These are phyloP conservation scores for Pulveroboletus ravenelii DNA, from an alignment of 768 basidiomycete genomes.

Conservation along the genomic window DNA sequence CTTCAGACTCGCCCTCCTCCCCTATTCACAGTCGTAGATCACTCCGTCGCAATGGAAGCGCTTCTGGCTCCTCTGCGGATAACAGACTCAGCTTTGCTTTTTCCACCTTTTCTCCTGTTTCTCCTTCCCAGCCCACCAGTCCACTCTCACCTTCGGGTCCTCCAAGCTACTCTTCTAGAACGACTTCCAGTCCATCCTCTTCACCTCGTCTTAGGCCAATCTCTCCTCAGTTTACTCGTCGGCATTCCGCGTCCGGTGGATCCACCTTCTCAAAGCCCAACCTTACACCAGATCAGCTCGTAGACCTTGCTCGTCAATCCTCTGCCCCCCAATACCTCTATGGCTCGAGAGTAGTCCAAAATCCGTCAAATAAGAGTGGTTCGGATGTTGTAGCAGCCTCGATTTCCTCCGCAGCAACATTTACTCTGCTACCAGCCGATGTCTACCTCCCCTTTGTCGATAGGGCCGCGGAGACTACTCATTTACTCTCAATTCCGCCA, in stretches of 20 bases:
- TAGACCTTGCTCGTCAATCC: conserved; percentile 66
- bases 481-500: conserved; percentile 60
- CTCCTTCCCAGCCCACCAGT: conserved; percentile 17
- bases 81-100: conserved; percentile 59
- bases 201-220: conserved; percentile 47
- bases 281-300: conserved; percentile 67
- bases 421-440: conserved; percentile 71
- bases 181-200: conserved; percentile 31
- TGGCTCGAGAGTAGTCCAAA: background rate
- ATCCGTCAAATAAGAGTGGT: conserved; percentile 2
- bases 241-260: conserved; percentile 31
- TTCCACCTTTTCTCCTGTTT: conserved; percentile 48
- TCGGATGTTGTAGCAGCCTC: background rate
- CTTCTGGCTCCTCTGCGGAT: conserved; percentile 27
- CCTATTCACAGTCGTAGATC: conserved; percentile 28
- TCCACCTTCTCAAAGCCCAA: conserved; percentile 41
- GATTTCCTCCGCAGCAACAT: conserved; percentile 46
- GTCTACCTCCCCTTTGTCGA: conserved; percentile 85
- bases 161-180: conserved; percentile 30
- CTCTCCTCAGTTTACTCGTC: conserved; percentile 37
- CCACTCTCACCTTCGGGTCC: conserved; percentile 23
- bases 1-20: conserved; percentile 23
- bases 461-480: conserved; percentile 67
- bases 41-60: conserved; percentile 30
- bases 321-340: conserved; percentile 37